These are phyloP conservation scores for Daldinia loculata DNA, from an alignment of 495 filamentous ascomycete genomes.

Conservation along the genomic window DNA sequence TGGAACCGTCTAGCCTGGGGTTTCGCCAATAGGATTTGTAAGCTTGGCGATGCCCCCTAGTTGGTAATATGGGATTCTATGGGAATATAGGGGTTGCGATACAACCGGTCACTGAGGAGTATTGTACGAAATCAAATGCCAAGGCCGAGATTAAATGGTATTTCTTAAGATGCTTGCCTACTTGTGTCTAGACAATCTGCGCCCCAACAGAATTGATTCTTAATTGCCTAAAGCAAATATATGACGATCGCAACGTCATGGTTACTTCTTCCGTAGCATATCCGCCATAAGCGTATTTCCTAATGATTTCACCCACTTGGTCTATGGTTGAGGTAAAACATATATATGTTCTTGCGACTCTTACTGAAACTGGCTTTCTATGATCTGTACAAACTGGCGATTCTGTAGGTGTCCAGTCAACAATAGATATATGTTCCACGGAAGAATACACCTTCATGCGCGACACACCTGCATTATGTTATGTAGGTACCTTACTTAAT, in stretches of 20 bases:
- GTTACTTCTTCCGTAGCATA: constrained; percentile 4
- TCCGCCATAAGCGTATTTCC: neutral
- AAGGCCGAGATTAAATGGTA: neutral
- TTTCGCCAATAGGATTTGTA: no score
- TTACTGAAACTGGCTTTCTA: neutral
- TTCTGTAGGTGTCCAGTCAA: no score
- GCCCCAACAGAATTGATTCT: constrained; percentile 1
- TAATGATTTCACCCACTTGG: neutral
- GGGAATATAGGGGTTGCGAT: neutral
- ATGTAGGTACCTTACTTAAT: no score
- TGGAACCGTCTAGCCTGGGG: no score
- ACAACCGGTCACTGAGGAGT: neutral
- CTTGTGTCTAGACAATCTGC: neutral
- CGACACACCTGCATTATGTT: neutral
- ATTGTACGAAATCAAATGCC: constrained; percentile 1
- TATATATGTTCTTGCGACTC: no score
- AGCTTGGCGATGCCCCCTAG: no score
- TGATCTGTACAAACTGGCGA: neutral
- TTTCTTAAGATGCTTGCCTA: neutral
- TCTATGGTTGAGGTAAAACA: neutral
- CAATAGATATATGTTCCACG: neutral
- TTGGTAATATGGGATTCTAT: no score
- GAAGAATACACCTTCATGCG: neutral
- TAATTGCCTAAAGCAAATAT: constrained; percentile 29
- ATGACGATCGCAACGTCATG: constrained; percentile 23